Evolutionary conservation across 2,329 filamentous ascomycete species (phyloP).

Genomic region (Cladosporium sphaerospermum): DNA sequence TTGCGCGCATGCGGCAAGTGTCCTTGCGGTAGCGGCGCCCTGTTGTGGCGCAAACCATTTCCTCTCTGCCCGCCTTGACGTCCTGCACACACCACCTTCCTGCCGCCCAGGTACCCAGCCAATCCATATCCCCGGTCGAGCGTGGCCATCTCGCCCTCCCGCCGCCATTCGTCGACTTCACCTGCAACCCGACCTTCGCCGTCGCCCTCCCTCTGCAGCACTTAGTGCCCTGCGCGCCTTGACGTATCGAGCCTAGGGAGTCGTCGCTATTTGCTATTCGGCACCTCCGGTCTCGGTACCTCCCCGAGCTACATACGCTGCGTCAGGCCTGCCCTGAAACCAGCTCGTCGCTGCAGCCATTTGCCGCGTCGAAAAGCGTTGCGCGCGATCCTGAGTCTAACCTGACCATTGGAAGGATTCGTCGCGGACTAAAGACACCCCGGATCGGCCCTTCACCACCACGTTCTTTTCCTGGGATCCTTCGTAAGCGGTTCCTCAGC

Average conservation of each 20-base stretch:
- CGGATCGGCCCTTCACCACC: conserved; percentile 4
- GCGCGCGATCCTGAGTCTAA: too few species aligned
- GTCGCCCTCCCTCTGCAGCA: not conserved
- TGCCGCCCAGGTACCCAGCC: conserved; percentile 7
- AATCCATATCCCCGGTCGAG: conserved; percentile 9
- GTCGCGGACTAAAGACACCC: conserved; percentile 4
- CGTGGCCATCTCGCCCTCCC: not conserved
- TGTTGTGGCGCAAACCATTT: conserved; percentile 9
- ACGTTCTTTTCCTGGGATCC: conserved; percentile 5
- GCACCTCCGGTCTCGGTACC: conserved; percentile 1
- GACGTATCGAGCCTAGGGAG: not conserved
- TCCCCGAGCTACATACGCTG: not conserved
- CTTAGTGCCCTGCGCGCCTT: not conserved
- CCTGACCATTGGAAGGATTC: not conserved
- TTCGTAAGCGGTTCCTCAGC: not conserved
- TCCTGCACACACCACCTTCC: conserved; percentile 2
- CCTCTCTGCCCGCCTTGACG: not conserved
- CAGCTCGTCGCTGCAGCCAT: too few species aligned
- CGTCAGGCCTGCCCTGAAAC: too few species aligned
- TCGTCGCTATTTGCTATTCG: not conserved
- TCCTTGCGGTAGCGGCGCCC: not conserved
- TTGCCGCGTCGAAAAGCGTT: too few species aligned
- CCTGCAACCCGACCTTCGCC: not conserved
- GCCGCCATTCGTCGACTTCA: conserved; percentile 3
- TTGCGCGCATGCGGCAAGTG: conserved; percentile 9